Evolutionary conservation across 257 asterid species (phyloP), one percentile per base, ranked within the genome.

Genomic region (Solanum virginianum): DNA sequence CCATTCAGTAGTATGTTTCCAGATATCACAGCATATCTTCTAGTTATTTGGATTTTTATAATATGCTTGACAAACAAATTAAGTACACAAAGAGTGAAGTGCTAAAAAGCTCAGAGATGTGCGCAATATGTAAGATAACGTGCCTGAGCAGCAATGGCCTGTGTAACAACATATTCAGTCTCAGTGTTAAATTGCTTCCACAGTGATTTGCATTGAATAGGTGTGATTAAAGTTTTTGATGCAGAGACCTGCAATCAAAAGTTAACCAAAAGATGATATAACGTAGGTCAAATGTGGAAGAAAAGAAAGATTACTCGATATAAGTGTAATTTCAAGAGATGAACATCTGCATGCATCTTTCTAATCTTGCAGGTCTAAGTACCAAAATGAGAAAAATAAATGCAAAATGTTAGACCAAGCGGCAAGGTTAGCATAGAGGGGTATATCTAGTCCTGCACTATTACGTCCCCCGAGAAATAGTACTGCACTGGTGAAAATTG

Each of bases 101-200:
- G 49, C 66, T 51, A 79, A 53, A 74, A 79, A 79, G 47, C 66
- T 53, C 75, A 54, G 41, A 54, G 22, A 69, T 32, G 13, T 1
- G 4, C 20, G 63, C 41, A 69, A 77, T 10, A 85, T 66, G 77
- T 68, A 79, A 22, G 75, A 51, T 57, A 85, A 81, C 87, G 77
- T 92, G 91, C 99, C 98, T 96, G 99, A 71, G 98, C 98, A 86
- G 98, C 85, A 84, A 94, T 93, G 85, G 99, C 99, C 91, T 94
- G 99, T 88, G 93, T 91, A 83, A 96, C 97, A 79, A 94, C 89
- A 88, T 93, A 94, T 91, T 94, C 98, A 0, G 99, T 97, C 94
- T 97, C 99, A 4, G 90, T 18, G 86, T 88, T 92, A 80, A 97
- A 97, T 89, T 94, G 98, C 91, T 98, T 92, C 99, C 99, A 97